These are phyloP conservation scores for Stipa capillata DNA, from an alignment of 176 grass and related monocot species.

Conservation along the genomic window DNA sequence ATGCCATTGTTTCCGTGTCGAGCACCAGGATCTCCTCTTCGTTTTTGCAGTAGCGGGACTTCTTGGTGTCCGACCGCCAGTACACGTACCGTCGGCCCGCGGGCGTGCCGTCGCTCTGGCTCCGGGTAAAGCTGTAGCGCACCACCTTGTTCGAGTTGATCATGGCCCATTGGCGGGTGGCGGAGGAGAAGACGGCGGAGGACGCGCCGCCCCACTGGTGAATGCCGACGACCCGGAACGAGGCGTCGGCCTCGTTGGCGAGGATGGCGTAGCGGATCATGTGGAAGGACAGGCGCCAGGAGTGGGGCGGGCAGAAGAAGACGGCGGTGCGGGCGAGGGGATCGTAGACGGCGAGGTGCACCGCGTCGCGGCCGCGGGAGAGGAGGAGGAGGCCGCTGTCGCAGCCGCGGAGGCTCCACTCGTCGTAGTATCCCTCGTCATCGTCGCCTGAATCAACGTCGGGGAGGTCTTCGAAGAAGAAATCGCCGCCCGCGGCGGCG, in stretches of 20 bases:
- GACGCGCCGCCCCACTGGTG: neutral
- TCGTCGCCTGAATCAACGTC: neutral
- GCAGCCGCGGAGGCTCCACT: neutral
- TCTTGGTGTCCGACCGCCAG: neutral
- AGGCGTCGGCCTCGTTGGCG: slow-evolving; percentile 6
- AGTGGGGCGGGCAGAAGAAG: neutral
- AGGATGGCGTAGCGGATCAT: neutral
- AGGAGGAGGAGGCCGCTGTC: slow-evolving; percentile 11
- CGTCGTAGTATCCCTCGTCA: neutral
- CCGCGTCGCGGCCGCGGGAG: neutral
- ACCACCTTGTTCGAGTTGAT: neutral
- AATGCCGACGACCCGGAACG: neutral
- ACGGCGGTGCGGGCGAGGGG: neutral
- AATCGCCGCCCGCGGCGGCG: neutral
- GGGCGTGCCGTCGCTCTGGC: neutral
- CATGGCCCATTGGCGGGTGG: neutral
- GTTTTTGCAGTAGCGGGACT: accelerated
- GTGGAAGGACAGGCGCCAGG: neutral
- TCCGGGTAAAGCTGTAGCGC: neutral
- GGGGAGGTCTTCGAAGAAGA: neutral
- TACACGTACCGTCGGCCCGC: neutral
- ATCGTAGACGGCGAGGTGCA: slow-evolving; percentile 11
- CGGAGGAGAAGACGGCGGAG: slow-evolving; percentile 8
- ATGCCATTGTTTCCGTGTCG: slow-evolving; percentile 3
- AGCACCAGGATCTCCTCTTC: slow-evolving; percentile 9